phyloP scores from a whole-genome alignment of 208 protist species.

The Leishmania amazonensis region DNA sequence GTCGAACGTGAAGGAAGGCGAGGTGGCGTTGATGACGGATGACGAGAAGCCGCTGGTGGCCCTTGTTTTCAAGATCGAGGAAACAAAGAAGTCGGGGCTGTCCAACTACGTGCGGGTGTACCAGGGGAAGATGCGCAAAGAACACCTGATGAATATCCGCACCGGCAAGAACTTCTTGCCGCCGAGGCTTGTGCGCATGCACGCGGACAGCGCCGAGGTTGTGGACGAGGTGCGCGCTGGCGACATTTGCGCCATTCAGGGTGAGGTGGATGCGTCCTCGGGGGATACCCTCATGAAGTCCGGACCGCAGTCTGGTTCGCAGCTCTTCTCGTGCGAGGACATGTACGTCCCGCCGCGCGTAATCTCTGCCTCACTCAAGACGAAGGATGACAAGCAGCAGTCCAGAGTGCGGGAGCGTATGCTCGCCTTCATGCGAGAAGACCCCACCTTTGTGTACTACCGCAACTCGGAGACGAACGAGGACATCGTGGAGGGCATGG shows the following conservation, averaged over 20 bases:
- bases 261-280: constrained; percentile 97
- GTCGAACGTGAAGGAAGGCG: constrained; percentile 73
- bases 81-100: constrained; percentile 95
- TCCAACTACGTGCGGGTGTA: constrained; percentile 99
- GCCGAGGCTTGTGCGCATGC: constrained; percentile 98
- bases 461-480: constrained; percentile 93
- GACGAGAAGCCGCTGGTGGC: constrained; percentile 94
- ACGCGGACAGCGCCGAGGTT: constrained; percentile 96
- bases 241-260: constrained; percentile 99
- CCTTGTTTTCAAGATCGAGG: constrained; percentile 99
- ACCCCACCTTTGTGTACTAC: constrained; percentile 96
- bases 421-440: constrained; percentile 95
- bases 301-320: constrained; percentile 54
- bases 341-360: constrained; percentile 99
- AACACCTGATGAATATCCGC: constrained; percentile 88
- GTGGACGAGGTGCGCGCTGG: constrained; percentile 94
- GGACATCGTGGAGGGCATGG: constrained; percentile 97
- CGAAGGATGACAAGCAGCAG: constrained; percentile 87
- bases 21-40: constrained; percentile 84
- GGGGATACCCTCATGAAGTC: constrained; percentile 96
- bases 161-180: constrained; percentile 92
- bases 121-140: constrained; percentile 95
- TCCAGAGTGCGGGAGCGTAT: constrained; percentile 82
- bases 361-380: constrained; percentile 95
- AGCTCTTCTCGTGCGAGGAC: constrained; percentile 89